phyloP scores from a whole-genome alignment of 495 filamentous ascomycete genomes.

The Penicillium paxilli region DNA sequence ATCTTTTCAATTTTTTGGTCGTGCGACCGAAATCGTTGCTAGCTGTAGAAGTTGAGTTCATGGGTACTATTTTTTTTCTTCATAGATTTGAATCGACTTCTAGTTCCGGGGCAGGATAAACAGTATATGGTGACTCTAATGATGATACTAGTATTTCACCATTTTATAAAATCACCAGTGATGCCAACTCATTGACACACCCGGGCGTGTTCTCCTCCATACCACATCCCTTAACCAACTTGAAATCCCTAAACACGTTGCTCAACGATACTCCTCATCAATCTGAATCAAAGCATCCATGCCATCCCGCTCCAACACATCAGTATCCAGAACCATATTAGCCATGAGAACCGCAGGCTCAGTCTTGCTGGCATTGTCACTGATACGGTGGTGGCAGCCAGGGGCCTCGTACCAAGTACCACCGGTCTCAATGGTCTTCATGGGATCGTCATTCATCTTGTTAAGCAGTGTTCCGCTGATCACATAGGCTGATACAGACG shows the following conservation, averaged over 20 bases:
- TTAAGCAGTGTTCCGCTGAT: conserved; percentile 32
- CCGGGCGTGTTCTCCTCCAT: too few species aligned
- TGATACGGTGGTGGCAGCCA: conserved; percentile 44
- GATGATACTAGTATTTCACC: too few species aligned
- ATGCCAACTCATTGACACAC: neutral
- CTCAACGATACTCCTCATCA: conserved; percentile 28
- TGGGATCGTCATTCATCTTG: conserved; percentile 44
- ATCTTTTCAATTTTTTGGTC: too few species aligned
- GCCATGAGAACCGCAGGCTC: conserved; percentile 31
- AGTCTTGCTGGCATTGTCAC: conserved; percentile 38
- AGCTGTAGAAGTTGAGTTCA: too few species aligned
- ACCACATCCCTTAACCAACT: neutral
- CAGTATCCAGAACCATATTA: conserved; percentile 34
- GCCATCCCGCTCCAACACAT: conserved; percentile 30
- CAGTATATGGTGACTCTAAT: too few species aligned
- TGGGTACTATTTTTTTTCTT: too few species aligned
- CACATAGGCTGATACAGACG: conserved; percentile 33
- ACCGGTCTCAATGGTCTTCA: conserved; percentile 22
- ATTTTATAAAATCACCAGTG: too few species aligned
- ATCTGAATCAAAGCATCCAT: conserved; percentile 27
- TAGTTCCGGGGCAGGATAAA: too few species aligned
- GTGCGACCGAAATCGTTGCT: too few species aligned
- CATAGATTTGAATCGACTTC: too few species aligned
- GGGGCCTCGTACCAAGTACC: conserved; percentile 44
- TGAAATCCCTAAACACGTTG: neutral